These are phyloP conservation scores for Erigeron philadelphicus DNA, from an alignment of 140 eudicot species.

Conservation along the genomic window DNA sequence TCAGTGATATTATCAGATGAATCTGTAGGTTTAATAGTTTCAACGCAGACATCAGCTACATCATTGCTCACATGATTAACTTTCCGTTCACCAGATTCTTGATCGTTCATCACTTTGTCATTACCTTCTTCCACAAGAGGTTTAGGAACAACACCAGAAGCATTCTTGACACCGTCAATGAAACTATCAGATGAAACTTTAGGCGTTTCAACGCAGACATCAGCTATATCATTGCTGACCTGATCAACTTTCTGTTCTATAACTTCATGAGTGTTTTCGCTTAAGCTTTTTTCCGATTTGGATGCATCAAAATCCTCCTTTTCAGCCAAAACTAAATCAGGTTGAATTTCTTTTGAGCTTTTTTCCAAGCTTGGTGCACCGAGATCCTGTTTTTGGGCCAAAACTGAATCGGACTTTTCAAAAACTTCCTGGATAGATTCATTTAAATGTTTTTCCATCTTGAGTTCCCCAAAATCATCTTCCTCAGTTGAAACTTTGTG, in stretches of 20 bases:
- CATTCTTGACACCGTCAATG: neutral
- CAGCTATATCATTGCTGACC: slow-evolving; percentile 7
- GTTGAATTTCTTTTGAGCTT: slow-evolving; percentile 16
- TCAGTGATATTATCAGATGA: slow-evolving; percentile 7
- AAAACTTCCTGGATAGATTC: slow-evolving; percentile 22
- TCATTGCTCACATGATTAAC: neutral
- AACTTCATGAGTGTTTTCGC: slow-evolving; percentile 28
- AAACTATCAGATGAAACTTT: slow-evolving; percentile 23
- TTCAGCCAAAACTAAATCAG: slow-evolving; percentile 14
- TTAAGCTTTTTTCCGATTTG: slow-evolving; percentile 4
- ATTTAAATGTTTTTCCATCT: slow-evolving; percentile 6
- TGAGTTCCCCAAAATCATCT: slow-evolving; percentile 8
- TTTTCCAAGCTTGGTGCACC: slow-evolving; percentile 18
- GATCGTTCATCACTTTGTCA: slow-evolving; percentile 26
- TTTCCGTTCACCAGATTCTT: slow-evolving; percentile 25
- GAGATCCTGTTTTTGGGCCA: slow-evolving; percentile 20
- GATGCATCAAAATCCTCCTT: slow-evolving; percentile 23
- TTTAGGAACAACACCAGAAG: slow-evolving; percentile 26
- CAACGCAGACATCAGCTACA: slow-evolving; percentile 18
- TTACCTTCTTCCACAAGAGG: slow-evolving; percentile 34
- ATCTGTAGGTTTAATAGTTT: slow-evolving; percentile 19
- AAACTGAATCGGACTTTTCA: slow-evolving; percentile 12
- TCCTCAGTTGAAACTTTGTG: slow-evolving; percentile 9
- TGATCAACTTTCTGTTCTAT: slow-evolving; percentile 6
- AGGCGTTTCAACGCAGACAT: slow-evolving; percentile 16